Evolutionary conservation across 1,139 yeast species (phyloP).

Genomic region (Blastobotrys raffinosifermentans): DNA sequence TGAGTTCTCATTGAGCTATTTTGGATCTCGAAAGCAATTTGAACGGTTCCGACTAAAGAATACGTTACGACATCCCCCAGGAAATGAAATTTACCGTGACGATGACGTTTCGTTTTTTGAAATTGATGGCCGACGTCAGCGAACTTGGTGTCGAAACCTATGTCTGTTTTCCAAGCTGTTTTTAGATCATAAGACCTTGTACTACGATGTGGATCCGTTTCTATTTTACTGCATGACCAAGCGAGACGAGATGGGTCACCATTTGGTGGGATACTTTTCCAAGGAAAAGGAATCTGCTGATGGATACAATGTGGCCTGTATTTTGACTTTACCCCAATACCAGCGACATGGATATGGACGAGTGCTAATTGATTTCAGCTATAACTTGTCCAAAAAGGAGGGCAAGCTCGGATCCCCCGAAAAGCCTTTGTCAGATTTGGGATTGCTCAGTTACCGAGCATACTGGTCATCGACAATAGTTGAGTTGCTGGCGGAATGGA

Average conservation of each 20-base stretch:
- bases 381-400: slow-evolving; percentile 81
- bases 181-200: slow-evolving; percentile 89
- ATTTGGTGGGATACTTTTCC: slow-evolving; percentile 91
- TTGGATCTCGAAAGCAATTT: slow-evolving; percentile 84
- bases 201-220: slow-evolving; percentile 96
- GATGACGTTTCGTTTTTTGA: slow-evolving; percentile 81
- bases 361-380: slow-evolving; percentile 84
- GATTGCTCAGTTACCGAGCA: slow-evolving; percentile 87
- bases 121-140: slow-evolving; percentile 90
- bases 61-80: slow-evolving; percentile 88
- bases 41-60: slow-evolving; percentile 85
- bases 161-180: slow-evolving; percentile 84
- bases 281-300: slow-evolving; percentile 64
- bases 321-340: slow-evolving; percentile 89
- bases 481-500: slow-evolving; percentile 61
- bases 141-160: slow-evolving; percentile 94
- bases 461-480: slow-evolving; percentile 93
- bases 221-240: slow-evolving; percentile 92
- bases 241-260: slow-evolving; percentile 84
- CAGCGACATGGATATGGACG: slow-evolving; percentile 95
- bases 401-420: slow-evolving; percentile 94
- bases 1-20: slow-evolving; percentile 83
- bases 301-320: slow-evolving; percentile 90
- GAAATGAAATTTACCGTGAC: slow-evolving; percentile 93
- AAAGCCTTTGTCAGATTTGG: slow-evolving; percentile 92